Base-by-base conservation (phyloP, 2,329 filamentous ascomycete species). In the Pseudopyricularia cyperi region DNA sequence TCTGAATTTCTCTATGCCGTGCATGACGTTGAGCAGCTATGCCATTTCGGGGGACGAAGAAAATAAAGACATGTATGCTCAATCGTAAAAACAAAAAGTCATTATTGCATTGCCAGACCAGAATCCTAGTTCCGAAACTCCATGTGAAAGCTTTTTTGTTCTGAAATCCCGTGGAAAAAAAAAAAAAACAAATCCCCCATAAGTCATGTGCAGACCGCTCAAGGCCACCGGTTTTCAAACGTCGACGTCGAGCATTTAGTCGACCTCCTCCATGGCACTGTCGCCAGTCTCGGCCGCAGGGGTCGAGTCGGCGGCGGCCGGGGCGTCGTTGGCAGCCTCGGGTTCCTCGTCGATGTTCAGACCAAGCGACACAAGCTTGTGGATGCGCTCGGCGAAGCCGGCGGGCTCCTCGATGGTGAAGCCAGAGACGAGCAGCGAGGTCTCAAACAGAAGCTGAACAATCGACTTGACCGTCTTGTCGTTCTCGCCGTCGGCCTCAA, bases 391-490 rank as follows among this genome's bases (percentile, higher is more conserved):
- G 60, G 93, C 89, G 70, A 97, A 98, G 73, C 88, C 86, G 62
- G 93, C 89, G 58, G 93, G 93, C 82, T 98, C 93, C 56, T 98
- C 93, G 63, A 98, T 97, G 70, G 93, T 97, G 87, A 98, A 98
- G 65, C 93, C 93, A 62, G 93, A 97, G 66, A 97, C 93, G 55
- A 98, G 82, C 56, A 98, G 87, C 42, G 93, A 97, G 61, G 93
- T 98, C 85, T 98, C 93, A 75, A 93, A 98, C 63, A 98, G 85
- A 53, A 98, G 86, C 75, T 95, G 90, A 62, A 93, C 94, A 68
- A 98, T 97, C 57, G 89, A 95, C 83, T 97, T 97, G 79, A 98
- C 93, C 55, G 90, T 96, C 71, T 90, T 89, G 80, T 97, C 93
- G 71, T 90, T 91, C 86, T 96, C 91, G 58, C 93, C 93, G 65